Evolutionary conservation across 768 basidiomycete species (phyloP), one percentile per base, ranked within the genome.

Genomic region (Suillus placidus): DNA sequence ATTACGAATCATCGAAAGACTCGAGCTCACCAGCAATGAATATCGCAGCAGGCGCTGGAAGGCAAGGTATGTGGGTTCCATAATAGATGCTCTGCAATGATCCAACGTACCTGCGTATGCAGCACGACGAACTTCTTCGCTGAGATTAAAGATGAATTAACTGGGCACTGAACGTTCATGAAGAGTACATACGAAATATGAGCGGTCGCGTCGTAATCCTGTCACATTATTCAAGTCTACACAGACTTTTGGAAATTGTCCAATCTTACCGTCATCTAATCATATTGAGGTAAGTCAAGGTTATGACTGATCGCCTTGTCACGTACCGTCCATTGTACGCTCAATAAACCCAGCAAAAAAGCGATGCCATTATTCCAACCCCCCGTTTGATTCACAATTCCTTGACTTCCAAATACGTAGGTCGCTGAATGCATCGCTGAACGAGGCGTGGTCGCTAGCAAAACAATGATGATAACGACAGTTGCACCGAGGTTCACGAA

Each of bases 401-500:
- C 91, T 5, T 76, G 82, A 32, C 86, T 82, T 16, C 91, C 92
- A 70, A 96, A 97, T 9, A 94, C 89, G 76, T 94, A 95, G 30
- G 73, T 77, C 3, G 92, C 91, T 35, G 89, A 66, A 73, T 95
- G 93, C 92, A 95, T 94, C 65, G 94, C 88, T 1, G 83, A 80
- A 23, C 89, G 83, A 4, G 85, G 82, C 1, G 91, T 93, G 67
- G 79, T 91, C 26, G 92, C 89, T 42, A 95, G 83, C 20, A 97
- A 84, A 30, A 89, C 88, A 72, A 97, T 91, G 69, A 95, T 90
- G 71, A 95, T 94, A 34, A 94, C 88, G 62, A 90, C 78, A 4
- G 93, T 91, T 13, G 91, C 83, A 47, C 93, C 93, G 61, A 96
- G 81, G 76, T 97, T 96, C 71, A 96, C 81, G 74, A 96, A 95